Base-by-base conservation (phyloP, 441 rosid species). In the Hura crepitans region DNA sequence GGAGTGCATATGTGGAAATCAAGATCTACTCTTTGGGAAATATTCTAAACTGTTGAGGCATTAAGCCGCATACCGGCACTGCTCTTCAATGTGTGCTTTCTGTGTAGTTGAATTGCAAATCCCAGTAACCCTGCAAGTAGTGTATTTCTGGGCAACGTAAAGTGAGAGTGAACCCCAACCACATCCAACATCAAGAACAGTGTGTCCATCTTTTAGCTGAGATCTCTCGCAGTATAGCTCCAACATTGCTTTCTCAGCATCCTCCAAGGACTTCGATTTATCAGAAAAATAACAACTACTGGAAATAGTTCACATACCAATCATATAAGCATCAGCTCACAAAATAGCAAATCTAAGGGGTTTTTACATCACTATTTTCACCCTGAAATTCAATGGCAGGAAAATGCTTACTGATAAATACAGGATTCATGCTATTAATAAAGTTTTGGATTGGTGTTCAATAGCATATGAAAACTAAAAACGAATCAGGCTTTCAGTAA, bases 101-200 rank as follows among this genome's bases (percentile, higher is more conserved):
- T 90, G 98, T 0, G 94, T 87, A 18, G 30, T 78, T 9, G 98
- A 93, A 77, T 93, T 90, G 85, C 98, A 91, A 54, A 93, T 84
- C 66, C 98, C 97, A 0, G 90, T 89, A 35, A 91, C 6, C 68
- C 69, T 93, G 83, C 96, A 91, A 5, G 77, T 86, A 66, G 80
- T 75, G 47, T 82, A 86, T 50, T 87, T 87, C 54, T 79, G 79
- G 15, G 97, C 96, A 67, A 90, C 83, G 82, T 86, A 85, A 56
- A 89, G 71, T 74, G 84, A 79, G 45, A 93, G 87, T 31, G 97
- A 90, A 0, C 98, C 98, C 97, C 97, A 87, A 0, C 97, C 98
- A 75, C 97, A 90, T 43, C 97, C 98, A 33, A 87, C 78, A 69
- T 90, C 98, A 74, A 93, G 93, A 60, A 93, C 85, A 35, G 78